These are phyloP conservation scores for Backusella australiensis DNA, from an alignment of 192 early-diverging fungal species.

Conservation along the genomic window DNA sequence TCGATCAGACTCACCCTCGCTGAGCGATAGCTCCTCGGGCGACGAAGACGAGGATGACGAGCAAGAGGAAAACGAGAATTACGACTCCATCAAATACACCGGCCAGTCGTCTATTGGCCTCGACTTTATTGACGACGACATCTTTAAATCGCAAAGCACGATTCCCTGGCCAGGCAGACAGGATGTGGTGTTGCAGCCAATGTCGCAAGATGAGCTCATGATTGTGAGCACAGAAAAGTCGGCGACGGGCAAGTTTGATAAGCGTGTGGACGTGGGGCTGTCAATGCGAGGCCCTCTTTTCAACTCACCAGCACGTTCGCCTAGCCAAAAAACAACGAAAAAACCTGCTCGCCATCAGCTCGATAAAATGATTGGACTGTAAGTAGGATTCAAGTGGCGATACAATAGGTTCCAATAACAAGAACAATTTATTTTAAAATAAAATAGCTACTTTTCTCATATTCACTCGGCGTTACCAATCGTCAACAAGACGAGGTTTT, in stretches of 20 bases:
- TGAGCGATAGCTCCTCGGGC: not conserved
- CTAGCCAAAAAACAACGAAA: not conserved
- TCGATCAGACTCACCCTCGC: not conserved
- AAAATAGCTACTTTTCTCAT: conserved; percentile 25
- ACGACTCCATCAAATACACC: conserved; percentile 31
- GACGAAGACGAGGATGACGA: conserved; percentile 3
- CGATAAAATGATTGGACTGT: conserved; percentile 5
- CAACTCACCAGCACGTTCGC: not conserved
- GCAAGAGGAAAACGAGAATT: conserved; percentile 12
- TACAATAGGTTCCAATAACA: not conserved
- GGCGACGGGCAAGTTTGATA: conserved; percentile 6
- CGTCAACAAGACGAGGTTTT: conserved; percentile 25
- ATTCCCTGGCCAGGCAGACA: conserved; percentile 31
- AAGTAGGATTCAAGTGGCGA: not conserved
- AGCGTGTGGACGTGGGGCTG: conserved; percentile 22
- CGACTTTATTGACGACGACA: conserved; percentile 15
- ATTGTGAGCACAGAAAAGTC: conserved; percentile 21
- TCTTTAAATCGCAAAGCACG: conserved; percentile 20
- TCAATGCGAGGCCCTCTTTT: conserved; percentile 21
- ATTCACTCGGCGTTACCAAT: conserved; percentile 29
- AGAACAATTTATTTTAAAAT: not conserved
- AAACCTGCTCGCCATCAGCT: conserved; percentile 4
- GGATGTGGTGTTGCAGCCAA: conserved; percentile 22
- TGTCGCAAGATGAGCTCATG: conserved; percentile 29
- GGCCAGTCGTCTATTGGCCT: conserved; percentile 27